These are phyloP conservation scores for Talaromyces thailandensis DNA, from an alignment of 495 filamentous ascomycete species.

Conservation along the genomic window DNA sequence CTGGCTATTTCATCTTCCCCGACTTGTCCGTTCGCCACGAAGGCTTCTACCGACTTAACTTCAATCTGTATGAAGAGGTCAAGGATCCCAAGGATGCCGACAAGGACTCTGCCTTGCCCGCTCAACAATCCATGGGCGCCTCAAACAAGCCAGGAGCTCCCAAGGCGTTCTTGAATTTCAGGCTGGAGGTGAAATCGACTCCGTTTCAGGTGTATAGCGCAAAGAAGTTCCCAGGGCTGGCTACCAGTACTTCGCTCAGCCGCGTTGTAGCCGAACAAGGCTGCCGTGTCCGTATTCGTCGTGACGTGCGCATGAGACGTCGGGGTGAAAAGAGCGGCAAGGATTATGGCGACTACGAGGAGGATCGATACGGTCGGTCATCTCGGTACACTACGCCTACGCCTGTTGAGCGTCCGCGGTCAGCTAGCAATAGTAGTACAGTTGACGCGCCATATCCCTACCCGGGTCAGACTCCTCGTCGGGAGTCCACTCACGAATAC, in stretches of 20 bases:
- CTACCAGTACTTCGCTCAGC: slow-evolving; percentile 82
- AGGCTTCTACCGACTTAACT: slow-evolving; percentile 78
- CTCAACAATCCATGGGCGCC: slow-evolving; percentile 11
- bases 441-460: slow-evolving; percentile 35
- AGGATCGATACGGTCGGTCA: slow-evolving; percentile 55
- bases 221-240: slow-evolving; percentile 96
- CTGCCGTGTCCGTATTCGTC: slow-evolving; percentile 90
- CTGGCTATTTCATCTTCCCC: slow-evolving; percentile 97
- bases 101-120: slow-evolving; percentile 30
- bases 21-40: slow-evolving; percentile 96
- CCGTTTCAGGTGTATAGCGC: slow-evolving; percentile 91
- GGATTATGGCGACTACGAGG: slow-evolving; percentile 55
- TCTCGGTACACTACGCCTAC: slow-evolving; percentile 47
- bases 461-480: slow-evolving; percentile 30
- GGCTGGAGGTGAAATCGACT: slow-evolving; percentile 84
- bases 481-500: slow-evolving; percentile 49
- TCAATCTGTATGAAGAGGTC: slow-evolving; percentile 88
- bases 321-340: slow-evolving; percentile 60
- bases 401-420: slow-evolving; percentile 53
- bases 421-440: slow-evolving; percentile 65
- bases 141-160: slow-evolving; percentile 25
- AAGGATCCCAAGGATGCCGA: slow-evolving; percentile 67
- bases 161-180: slow-evolving; percentile 45
- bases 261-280: slow-evolving; percentile 93
- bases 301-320: slow-evolving; percentile 94